phyloP scores from a whole-genome alignment of 2,329 filamentous ascomycete genomes.

The Metarhizium sp. region DNA sequence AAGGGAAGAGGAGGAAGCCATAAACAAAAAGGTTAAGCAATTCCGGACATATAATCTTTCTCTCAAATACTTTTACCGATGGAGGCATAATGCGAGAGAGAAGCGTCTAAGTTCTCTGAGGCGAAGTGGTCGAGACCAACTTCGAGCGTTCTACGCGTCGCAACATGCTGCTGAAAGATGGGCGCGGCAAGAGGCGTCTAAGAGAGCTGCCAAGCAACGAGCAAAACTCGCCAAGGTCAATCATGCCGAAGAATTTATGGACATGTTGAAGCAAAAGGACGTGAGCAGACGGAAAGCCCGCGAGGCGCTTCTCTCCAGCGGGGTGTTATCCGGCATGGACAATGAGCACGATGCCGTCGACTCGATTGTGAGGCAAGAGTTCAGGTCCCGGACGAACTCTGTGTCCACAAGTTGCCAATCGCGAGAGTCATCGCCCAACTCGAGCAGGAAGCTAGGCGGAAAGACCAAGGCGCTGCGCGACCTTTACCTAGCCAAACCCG shows the following conservation, averaged over 20 bases:
- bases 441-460: conserved; percentile 12
- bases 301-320: conserved; percentile 30
- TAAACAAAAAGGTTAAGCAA: conserved; percentile 36
- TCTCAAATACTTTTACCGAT: conserved; percentile 47
- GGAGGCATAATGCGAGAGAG: conserved; percentile 40
- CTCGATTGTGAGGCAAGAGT: conserved; percentile 23
- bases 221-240: conserved; percentile 19
- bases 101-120: conserved; percentile 41
- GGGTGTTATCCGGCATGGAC: conserved; percentile 30
- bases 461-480: conserved; percentile 30
- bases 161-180: conserved; percentile 23
- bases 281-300: conserved; percentile 21
- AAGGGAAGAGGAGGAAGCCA: conserved; percentile 37
- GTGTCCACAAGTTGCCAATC: conserved; percentile 10
- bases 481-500: conserved; percentile 19
- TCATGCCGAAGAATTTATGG: conserved; percentile 24
- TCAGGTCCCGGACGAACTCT: conserved; percentile 11
- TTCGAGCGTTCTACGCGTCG: conserved; percentile 34
- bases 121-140: conserved; percentile 40
- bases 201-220: conserved; percentile 15
- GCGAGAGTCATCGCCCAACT: conserved; percentile 9
- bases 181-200: conserved; percentile 24
- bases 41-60: conserved; percentile 40
- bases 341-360: conserved; percentile 27
- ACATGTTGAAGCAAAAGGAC: conserved; percentile 22